Conservation (phyloP, 306 rosid species). For the Cucumis sativus region DNA sequence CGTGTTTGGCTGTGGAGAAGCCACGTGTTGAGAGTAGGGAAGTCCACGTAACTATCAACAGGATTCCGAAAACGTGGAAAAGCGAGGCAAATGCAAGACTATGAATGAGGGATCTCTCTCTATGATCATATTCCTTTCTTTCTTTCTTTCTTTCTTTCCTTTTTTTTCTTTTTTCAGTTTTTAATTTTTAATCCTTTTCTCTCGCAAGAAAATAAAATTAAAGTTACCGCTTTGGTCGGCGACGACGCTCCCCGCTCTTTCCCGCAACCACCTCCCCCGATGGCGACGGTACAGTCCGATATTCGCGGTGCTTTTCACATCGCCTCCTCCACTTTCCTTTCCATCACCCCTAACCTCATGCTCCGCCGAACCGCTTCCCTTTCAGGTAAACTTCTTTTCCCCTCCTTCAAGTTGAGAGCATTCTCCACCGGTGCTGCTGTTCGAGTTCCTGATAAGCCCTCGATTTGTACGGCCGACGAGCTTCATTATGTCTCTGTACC, state of each 20-base stretch:
- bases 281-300: slow-evolving; percentile 58
- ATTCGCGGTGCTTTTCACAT: slow-evolving; percentile 27
- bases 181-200: too few relatives aligned
- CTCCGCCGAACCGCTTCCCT: slow-evolving; percentile 33
- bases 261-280: not conserved
- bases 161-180: too few relatives aligned
- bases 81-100: not conserved
- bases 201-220: not conserved
- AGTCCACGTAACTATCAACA: not conserved
- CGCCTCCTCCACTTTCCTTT: slow-evolving; percentile 33
- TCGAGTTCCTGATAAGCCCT: slow-evolving; percentile 49
- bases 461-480: slow-evolving; percentile 91
- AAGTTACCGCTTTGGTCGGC: not conserved
- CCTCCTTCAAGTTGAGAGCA: slow-evolving; percentile 39
- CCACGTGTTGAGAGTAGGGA: not conserved
- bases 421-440: slow-evolving; percentile 33
- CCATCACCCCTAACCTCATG: slow-evolving; percentile 9
- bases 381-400: not conserved
- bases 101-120: not conserved
- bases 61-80: not conserved
- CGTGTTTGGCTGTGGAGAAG: not conserved
- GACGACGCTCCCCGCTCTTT: not conserved
- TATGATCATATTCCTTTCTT: not conserved
- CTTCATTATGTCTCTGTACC: slow-evolving; percentile 79
- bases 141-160: too few relatives aligned